phyloP scores from a whole-genome alignment of 2,329 filamentous ascomycete species.

The Aspergillus tamarii region DNA sequence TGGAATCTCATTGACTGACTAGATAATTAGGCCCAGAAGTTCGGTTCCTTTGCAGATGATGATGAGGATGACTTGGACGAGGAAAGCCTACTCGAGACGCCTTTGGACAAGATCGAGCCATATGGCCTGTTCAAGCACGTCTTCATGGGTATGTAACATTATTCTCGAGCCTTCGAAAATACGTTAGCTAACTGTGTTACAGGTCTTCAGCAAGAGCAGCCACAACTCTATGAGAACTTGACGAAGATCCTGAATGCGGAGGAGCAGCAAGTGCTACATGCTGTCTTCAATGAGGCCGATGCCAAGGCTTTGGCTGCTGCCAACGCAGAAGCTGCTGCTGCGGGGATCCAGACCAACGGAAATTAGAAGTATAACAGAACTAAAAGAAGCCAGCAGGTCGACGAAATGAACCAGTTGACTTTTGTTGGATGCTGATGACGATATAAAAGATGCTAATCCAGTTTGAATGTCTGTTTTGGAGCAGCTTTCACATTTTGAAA shows the following conservation, averaged over 20 bases:
- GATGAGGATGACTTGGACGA: conserved; percentile 93
- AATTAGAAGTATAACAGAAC: conserved; percentile 25
- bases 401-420: conserved; percentile 25
- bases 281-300: conserved; percentile 73
- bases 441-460: conserved; percentile 24
- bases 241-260: conserved; percentile 77
- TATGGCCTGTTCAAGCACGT: conserved; percentile 86
- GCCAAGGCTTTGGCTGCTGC: conserved; percentile 52
- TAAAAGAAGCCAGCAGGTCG: conserved; percentile 20
- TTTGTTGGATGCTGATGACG: conserved; percentile 15
- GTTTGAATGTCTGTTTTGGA: conserved; percentile 19
- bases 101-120: conserved; percentile 91
- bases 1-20: conserved; percentile 18
- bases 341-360: conserved; percentile 39
- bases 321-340: conserved; percentile 41
- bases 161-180: background rate
- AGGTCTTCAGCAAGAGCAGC: conserved; percentile 90
- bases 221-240: conserved; percentile 81
- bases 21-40: conserved; percentile 71
- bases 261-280: conserved; percentile 79
- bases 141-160: conserved; percentile 72
- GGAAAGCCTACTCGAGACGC: conserved; percentile 87
- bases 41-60: conserved; percentile 72
- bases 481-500: conserved; percentile 5
- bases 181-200: conserved; percentile 33